A percentile compares a stretch with the other conserved stretches of the same genome.
These are phyloP conservation scores for Raphanus sativus DNA, from an alignment of 345 rosid species.

Conservation along the genomic window DNA sequence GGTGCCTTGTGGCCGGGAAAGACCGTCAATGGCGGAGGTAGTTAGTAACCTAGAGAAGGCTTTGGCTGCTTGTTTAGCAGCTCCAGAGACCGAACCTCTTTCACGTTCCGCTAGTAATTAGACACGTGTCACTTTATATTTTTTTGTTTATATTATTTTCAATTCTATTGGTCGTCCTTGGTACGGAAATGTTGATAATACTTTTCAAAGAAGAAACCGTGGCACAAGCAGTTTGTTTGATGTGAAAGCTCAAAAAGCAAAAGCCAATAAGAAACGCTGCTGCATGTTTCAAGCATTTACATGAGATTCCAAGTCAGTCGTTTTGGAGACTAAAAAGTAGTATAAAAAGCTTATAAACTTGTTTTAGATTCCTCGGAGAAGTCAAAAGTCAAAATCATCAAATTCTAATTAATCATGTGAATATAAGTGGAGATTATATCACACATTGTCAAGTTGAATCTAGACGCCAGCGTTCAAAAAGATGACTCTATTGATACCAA, in stretches of 20 bases:
- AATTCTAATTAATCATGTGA: background rate
- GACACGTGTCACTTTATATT: background rate
- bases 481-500: background rate
- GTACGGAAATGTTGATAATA: background rate
- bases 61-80: constrained; percentile 46
- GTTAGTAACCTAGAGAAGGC: constrained; percentile 58
- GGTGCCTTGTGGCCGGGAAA: constrained; percentile 45
- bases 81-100: constrained; percentile 35
- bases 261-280: background rate
- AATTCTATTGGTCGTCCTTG: background rate
- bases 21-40: constrained; percentile 67
- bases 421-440: background rate
- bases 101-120: constrained; percentile 41
- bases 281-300: constrained; percentile 12
- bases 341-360: background rate
- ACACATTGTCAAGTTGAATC: constrained; percentile 15
- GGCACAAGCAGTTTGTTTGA: background rate
- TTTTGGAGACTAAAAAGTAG: background rate
- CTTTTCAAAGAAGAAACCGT: background rate
- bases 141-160: background rate
- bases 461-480: constrained; percentile 25
- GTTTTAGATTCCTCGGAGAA: constrained; percentile 9
- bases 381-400: background rate
- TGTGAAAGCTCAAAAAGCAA: constrained; percentile 20
- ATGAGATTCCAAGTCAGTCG: constrained; percentile 9